Base-by-base conservation (phyloP, 345 rosid species). In the Excoecaria cochinchinensis region DNA sequence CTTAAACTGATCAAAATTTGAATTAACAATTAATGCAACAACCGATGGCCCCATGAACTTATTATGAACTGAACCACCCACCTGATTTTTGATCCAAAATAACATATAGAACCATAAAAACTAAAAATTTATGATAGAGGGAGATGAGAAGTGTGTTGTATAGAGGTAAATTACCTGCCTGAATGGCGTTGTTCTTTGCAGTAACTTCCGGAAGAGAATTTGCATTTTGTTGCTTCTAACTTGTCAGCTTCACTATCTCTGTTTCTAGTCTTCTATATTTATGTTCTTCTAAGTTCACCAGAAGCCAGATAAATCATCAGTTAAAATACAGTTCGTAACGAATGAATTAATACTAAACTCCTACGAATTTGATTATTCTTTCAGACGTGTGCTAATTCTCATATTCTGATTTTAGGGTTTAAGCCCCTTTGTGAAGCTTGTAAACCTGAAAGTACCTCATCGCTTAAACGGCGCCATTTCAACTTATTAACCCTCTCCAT, bases 211-310 rank as follows among this genome's bases (percentile, higher is more conserved):
- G 11, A 48, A 62, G 39, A 66, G 60, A 72, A 56, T 36, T 66
- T 77, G 80, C 80, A 77, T 77, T 36, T 46, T 65, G 67, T 46
- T 44, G 65, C 16, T 24, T 70, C 36, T 48, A 24, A 17, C 19
- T 52, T 38, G 21, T 62, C 60, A 48, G 59, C 48, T 60, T 31
- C 31, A 17, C 46, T 14, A 62, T 6, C 48, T 25, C 38, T 19
- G 38, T n/a, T 14, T 48, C 36, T 61, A 53, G 24, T 47, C 46
- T 36, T 48, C 19, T n/a, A 16, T 19, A 4, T 16, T 52, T 52
- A 15, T 3, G 58, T 1, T 48, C 7, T 8, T 47, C 59, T 51
- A 16, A n/a, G 22, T 5, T 70, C 50, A 11, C 47, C 42, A 10
- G 51, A 70, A 44, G 24, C 15, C 63, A n/a, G 66, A 56, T 4